Conservation (phyloP, 1,284 basidiomycete species). For the Anthracocystis setariae region DNA sequence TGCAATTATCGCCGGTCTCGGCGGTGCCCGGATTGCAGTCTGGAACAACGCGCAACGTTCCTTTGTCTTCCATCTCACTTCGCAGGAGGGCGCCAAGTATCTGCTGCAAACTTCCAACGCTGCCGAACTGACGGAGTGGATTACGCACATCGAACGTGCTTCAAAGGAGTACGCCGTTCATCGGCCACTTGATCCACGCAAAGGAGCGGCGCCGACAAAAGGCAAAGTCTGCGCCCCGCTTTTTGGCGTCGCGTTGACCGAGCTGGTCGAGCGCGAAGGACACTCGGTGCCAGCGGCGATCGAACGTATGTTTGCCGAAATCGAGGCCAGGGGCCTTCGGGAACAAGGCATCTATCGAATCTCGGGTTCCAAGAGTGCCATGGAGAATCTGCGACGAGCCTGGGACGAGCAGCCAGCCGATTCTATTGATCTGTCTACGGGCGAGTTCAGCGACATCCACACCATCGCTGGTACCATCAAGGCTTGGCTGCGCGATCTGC, state of each 20-base stretch:
- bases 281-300: constrained; percentile 58
- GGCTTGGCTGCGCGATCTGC: constrained; percentile 65
- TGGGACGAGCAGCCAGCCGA: constrained; percentile 54
- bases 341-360: constrained; percentile 68
- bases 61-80: constrained; percentile 61
- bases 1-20: constrained; percentile 47
- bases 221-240: constrained; percentile 36
- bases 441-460: constrained; percentile 65
- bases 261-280: constrained; percentile 54
- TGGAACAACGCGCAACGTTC: constrained; percentile 63
- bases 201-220: constrained; percentile 11
- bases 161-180: constrained; percentile 38
- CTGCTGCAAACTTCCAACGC: constrained; percentile 61
- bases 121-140: constrained; percentile 57
- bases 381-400: constrained; percentile 55
- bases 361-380: constrained; percentile 61
- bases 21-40: constrained; percentile 52
- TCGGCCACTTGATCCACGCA: constrained; percentile 16
- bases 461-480: constrained; percentile 64
- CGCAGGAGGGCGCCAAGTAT: constrained; percentile 57
- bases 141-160: constrained; percentile 46
- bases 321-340: constrained; percentile 63
- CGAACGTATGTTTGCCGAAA: constrained; percentile 64
- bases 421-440: constrained; percentile 47
- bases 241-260: constrained; percentile 52